Percentiles rank a stretch among this genome's conserved stretches.
These are phyloP conservation scores for Malassezia japonica DNA, from an alignment of 1,284 basidiomycete genomes.

Conservation along the genomic window DNA sequence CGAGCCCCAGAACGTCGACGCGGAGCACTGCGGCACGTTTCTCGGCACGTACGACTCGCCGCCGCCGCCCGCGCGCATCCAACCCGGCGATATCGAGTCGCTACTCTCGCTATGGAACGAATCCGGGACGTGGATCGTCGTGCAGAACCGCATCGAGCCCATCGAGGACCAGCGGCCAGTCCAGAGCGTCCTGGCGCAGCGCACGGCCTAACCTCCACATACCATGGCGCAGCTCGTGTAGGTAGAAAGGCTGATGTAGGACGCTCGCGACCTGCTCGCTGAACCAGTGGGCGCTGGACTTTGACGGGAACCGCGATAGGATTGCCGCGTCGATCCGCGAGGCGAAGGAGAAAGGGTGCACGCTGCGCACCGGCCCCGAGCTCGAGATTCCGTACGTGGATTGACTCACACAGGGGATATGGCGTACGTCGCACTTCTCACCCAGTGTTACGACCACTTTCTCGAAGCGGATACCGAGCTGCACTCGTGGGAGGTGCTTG, in stretches of 20 bases:
- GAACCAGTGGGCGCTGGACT: slow-evolving; percentile 93
- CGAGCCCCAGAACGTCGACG: background rate
- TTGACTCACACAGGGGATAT: slow-evolving; percentile 20
- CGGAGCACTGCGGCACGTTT: background rate
- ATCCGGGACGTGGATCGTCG: background rate
- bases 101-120: slow-evolving; percentile 4
- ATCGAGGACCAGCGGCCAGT: slow-evolving; percentile 16
- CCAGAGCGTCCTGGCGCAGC: slow-evolving; percentile 5
- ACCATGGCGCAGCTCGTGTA: slow-evolving; percentile 10
- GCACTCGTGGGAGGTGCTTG: slow-evolving; percentile 44
- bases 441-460: slow-evolving; percentile 41
- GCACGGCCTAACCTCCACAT: background rate
- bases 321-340: slow-evolving; percentile 79
- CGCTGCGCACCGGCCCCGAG: slow-evolving; percentile 90
- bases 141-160: slow-evolving; percentile 13
- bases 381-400: slow-evolving; percentile 76
- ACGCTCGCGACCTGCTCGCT: slow-evolving; percentile 60
- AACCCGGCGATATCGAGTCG: background rate
- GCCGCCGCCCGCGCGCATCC: slow-evolving; percentile 10
- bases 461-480: slow-evolving; percentile 37
- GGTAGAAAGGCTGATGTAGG: slow-evolving; percentile 1
- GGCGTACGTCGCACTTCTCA: slow-evolving; percentile 15
- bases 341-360: slow-evolving; percentile 80
- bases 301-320: slow-evolving; percentile 69
- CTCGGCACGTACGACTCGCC: slow-evolving; percentile 9